These are phyloP conservation scores for Botryotinia convoluta DNA, from an alignment of 2,329 filamentous ascomycete species.

Conservation along the genomic window DNA sequence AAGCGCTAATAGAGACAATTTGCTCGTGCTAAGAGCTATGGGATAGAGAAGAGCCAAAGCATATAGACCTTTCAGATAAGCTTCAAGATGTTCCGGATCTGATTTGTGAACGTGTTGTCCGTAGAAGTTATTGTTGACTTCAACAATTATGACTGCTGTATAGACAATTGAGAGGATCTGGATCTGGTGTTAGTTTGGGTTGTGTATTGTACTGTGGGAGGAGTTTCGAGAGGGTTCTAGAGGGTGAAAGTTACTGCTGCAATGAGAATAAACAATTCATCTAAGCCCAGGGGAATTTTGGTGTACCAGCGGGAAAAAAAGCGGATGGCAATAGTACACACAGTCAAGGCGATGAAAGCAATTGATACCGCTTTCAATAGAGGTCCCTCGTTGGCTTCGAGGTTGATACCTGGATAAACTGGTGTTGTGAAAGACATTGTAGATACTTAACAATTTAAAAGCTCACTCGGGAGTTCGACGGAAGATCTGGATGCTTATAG, in stretches of 20 bases:
- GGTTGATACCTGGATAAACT: conserved; percentile 4
- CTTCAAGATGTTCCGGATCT: not conserved
- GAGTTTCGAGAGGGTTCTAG: fast-evolving
- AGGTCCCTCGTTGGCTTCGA: conserved; percentile 9
- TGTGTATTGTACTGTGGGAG: not conserved
- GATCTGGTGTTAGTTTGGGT: not conserved
- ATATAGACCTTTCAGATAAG: conserved; percentile 5
- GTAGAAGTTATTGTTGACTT: conserved; percentile 8
- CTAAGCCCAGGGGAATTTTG: not conserved
- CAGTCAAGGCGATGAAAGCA: not conserved
- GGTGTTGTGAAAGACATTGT: conserved; percentile 4
- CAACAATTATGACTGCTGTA: not conserved
- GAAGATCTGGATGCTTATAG: conserved; percentile 1
- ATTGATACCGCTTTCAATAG: not conserved
- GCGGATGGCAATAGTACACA: not conserved
- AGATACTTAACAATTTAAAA: not conserved
- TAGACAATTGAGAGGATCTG: conserved; percentile 3
- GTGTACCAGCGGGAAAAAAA: conserved; percentile 11
- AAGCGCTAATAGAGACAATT: conserved; percentile 5
- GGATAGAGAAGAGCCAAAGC: conserved; percentile 1
- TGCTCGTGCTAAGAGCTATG: conserved; percentile 2
- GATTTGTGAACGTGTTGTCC: conserved; percentile 13
- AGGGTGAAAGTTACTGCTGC: conserved; percentile 7
- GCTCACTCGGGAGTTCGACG: not conserved
- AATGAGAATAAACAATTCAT: conserved; percentile 2